Evolutionary conservation across 805 yeast species (phyloP).

Genomic region (Nakazawaea sp.): DNA sequence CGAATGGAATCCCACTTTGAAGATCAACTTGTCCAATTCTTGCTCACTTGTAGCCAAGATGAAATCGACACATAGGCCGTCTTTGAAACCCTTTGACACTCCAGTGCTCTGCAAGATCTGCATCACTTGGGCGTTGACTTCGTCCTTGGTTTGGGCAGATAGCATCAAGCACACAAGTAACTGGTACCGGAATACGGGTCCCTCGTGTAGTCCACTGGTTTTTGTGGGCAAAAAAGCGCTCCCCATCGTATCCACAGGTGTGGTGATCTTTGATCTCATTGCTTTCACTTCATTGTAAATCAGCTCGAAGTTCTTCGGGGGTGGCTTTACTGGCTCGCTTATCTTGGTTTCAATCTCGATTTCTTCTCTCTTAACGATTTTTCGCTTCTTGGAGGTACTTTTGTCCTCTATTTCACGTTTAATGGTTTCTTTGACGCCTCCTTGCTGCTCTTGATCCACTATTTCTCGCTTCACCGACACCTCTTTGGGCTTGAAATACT

Average conservation of each 20-base stretch:
- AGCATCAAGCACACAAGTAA: slow-evolving; percentile 75
- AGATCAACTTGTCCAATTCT: slow-evolving; percentile 59
- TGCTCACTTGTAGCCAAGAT: slow-evolving; percentile 41
- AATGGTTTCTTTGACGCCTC: too few species aligned
- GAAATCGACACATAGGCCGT: slow-evolving; percentile 55
- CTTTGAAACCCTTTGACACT: slow-evolving; percentile 26
- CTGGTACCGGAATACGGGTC: slow-evolving; percentile 55
- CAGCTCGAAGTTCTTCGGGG: slow-evolving; percentile 43
- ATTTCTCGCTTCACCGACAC: too few species aligned
- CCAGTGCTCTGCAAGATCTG: slow-evolving; percentile 45
- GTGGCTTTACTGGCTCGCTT: background rate
- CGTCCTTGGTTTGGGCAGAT: slow-evolving; percentile 90
- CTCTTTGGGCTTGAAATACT: too few species aligned
- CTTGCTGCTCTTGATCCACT: too few species aligned
- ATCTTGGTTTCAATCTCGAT: background rate
- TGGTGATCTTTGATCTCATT: slow-evolving; percentile 59
- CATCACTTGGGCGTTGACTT: slow-evolving; percentile 73
- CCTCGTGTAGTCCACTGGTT: slow-evolving; percentile 27
- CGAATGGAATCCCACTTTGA: slow-evolving; percentile 80
- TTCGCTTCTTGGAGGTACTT: slow-evolving; percentile 4
- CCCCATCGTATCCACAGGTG: slow-evolving; percentile 90
- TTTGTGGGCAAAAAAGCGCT: slow-evolving; percentile 56
- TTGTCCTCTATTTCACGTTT: too few species aligned
- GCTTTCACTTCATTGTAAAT: slow-evolving; percentile 54
- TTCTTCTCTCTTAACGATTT: slow-evolving; percentile 3